phyloP scores from a whole-genome alignment of 106 monocot species.

The Apostasia shenzhenica region DNA sequence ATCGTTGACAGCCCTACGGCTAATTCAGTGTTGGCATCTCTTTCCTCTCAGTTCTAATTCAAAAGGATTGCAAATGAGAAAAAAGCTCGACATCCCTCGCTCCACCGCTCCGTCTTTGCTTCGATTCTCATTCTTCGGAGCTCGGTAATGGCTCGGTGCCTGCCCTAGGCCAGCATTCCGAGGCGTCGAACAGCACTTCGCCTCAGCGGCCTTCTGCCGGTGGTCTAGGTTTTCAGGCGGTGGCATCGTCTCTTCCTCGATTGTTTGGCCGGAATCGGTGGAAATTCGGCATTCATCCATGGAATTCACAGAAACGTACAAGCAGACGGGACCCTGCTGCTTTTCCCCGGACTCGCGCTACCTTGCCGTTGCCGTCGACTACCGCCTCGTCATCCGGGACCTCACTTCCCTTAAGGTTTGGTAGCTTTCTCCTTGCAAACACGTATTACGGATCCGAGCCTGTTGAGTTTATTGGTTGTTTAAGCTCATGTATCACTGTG shows the following conservation, averaged over 20 bases:
- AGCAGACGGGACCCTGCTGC: slow-evolving; percentile 82
- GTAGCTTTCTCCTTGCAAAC: too few species aligned
- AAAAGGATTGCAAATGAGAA: too few species aligned
- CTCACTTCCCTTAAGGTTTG: slow-evolving; percentile 73
- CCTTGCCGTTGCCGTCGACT: slow-evolving; percentile 88
- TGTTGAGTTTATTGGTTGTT: too few species aligned
- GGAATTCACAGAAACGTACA: slow-evolving; percentile 90
- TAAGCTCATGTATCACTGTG: too few species aligned
- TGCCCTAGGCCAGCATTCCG: neutral
- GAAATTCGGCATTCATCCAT: slow-evolving; percentile 9
- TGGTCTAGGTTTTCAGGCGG: neutral
- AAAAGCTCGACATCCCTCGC: too few species aligned
- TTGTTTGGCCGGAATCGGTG: neutral
- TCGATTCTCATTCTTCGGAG: too few species aligned
- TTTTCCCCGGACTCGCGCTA: slow-evolving; percentile 80
- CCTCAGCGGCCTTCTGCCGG: neutral
- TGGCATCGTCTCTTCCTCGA: neutral
- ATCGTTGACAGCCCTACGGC: too few species aligned
- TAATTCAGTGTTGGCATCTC: too few species aligned
- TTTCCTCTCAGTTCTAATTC: too few species aligned
- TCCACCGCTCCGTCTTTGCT: too few species aligned
- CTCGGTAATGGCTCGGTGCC: neutral
- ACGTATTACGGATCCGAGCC: too few species aligned
- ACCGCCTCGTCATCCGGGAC: slow-evolving; percentile 88
- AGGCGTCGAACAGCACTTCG: neutral